Conservation (phyloP, 1,139 yeast species). For the Komagataea norvegica region DNA sequence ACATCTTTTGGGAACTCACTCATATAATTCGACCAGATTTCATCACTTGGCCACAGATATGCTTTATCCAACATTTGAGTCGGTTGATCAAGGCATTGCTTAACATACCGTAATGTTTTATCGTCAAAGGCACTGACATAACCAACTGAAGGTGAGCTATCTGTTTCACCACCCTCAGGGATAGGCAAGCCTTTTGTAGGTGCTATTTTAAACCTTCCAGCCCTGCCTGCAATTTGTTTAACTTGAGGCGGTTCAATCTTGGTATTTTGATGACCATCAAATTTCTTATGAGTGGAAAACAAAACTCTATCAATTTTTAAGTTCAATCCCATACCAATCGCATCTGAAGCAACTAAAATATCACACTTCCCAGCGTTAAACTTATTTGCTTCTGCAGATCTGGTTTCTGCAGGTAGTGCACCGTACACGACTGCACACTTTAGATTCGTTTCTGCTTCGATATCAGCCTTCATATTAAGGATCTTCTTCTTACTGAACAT, state of each 20-base stretch:
- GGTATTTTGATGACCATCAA: constrained; percentile 53
- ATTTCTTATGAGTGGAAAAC: constrained; percentile 65
- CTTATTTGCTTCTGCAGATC: constrained; percentile 74
- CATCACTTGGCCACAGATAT: constrained; percentile 65
- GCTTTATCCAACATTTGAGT: constrained; percentile 48
- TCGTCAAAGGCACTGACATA: constrained; percentile 52
- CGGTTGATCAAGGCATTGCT: constrained; percentile 42
- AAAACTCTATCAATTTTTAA: constrained; percentile 76
- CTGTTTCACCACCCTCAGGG: not conserved
- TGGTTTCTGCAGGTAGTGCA: constrained; percentile 91
- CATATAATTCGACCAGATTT: constrained; percentile 50
- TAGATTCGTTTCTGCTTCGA: constrained; percentile 55
- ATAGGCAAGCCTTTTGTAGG: constrained; percentile 17
- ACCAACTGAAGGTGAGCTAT: constrained; percentile 38
- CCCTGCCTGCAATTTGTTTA: constrained; percentile 95
- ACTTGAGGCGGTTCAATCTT: constrained; percentile 58
- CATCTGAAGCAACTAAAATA: constrained; percentile 89
- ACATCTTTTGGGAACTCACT: constrained; percentile 49
- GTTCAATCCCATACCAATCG: constrained; percentile 96
- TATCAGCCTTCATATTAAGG: constrained; percentile 56
- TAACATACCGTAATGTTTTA: constrained; percentile 41
- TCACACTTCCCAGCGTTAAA: constrained; percentile 77
- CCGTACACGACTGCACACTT: constrained; percentile 93
- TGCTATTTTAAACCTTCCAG: constrained; percentile 65
- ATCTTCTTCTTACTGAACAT: constrained; percentile 77